Conservation (phyloP, 2,329 filamentous ascomycete species). For the Nemania sp. region DNA sequence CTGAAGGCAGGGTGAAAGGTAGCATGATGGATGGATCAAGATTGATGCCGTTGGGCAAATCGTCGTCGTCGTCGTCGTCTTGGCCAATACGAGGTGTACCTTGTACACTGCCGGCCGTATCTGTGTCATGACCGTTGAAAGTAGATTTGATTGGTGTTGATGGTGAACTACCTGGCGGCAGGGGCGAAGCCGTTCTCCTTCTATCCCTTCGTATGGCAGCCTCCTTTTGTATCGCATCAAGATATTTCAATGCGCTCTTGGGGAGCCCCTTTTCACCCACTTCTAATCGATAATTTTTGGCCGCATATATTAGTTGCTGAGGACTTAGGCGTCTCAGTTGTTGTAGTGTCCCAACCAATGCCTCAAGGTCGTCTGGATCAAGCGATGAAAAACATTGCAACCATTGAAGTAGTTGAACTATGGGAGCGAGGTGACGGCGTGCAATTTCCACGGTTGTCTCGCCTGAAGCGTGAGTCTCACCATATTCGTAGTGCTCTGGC, state of each 20-base stretch:
- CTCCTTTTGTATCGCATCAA: slow-evolving; percentile 78
- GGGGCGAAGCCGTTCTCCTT: slow-evolving; percentile 51
- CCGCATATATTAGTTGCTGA: slow-evolving; percentile 87
- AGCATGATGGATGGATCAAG: slow-evolving; percentile 90
- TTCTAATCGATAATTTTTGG: slow-evolving; percentile 90
- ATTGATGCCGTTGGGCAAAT: slow-evolving; percentile 74
- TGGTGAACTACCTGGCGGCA: slow-evolving; percentile 40
- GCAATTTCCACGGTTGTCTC: slow-evolving; percentile 86
- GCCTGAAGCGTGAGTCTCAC: slow-evolving; percentile 80
- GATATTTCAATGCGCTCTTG: slow-evolving; percentile 85
- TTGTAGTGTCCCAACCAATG: slow-evolving; percentile 83
- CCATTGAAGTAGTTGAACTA: slow-evolving; percentile 96
- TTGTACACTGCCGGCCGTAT: slow-evolving; percentile 47
- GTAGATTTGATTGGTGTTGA: slow-evolving; percentile 44
- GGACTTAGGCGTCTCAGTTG: slow-evolving; percentile 84
- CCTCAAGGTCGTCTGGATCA: slow-evolving; percentile 81
- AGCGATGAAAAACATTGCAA: slow-evolving; percentile 96
- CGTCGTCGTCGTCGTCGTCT: slow-evolving; percentile 62
- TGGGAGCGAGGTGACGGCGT: slow-evolving; percentile 80
- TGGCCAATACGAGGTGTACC: slow-evolving; percentile 47
- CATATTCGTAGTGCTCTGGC: slow-evolving; percentile 93
- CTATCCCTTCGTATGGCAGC: slow-evolving; percentile 62
- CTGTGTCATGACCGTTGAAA: slow-evolving; percentile 49
- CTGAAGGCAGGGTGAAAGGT: slow-evolving; percentile 92
- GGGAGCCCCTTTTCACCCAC: slow-evolving; percentile 91